These are phyloP conservation scores for Globisporangium echinulatum DNA, from an alignment of 352 stramenopile genomes.

Conservation along the genomic window DNA sequence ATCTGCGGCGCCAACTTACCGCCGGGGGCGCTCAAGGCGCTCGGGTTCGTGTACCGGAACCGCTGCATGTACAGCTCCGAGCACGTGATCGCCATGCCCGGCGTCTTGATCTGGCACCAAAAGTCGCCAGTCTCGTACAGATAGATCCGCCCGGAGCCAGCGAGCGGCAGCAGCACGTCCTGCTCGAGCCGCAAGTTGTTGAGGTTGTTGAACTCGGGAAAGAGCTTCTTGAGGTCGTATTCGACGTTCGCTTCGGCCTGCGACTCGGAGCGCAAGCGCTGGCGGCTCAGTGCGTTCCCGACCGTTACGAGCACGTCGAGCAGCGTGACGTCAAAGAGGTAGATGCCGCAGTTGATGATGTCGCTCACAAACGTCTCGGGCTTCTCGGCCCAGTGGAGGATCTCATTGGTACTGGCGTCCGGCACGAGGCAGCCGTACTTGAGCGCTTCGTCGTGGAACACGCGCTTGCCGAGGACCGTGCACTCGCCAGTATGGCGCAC, in stretches of 20 bases:
- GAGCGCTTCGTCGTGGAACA: conserved; percentile 85
- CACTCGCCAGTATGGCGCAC: conserved; percentile 62
- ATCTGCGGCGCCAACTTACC: conserved; percentile 82
- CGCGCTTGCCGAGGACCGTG: conserved; percentile 81
- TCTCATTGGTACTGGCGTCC: conserved; percentile 70
- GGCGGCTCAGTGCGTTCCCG: conserved; percentile 73
- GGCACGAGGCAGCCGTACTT: conserved; percentile 86
- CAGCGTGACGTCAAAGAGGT: conserved; percentile 79
- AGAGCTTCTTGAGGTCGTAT: conserved; percentile 83
- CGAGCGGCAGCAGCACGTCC: conserved; percentile 76
- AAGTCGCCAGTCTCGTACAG: conserved; percentile 84
- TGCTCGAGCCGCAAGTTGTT: conserved; percentile 82
- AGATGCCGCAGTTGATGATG: conserved; percentile 89
- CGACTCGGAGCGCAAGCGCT: conserved; percentile 71
- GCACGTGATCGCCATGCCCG: conserved; percentile 85
- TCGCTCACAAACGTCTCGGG: conserved; percentile 88
- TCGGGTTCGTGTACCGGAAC: conserved; percentile 87
- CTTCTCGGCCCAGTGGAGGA: conserved; percentile 87
- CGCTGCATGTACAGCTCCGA: conserved; percentile 89
- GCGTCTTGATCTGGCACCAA: conserved; percentile 90
- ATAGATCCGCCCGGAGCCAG: conserved; percentile 65
- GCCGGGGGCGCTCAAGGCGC: conserved; percentile 63
- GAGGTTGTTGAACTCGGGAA: conserved; percentile 82
- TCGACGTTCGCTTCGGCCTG: conserved; percentile 61
- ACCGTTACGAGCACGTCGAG: conserved; percentile 74